Conservation (phyloP, 805 yeast species). For the Nakazawaea holstii region DNA sequence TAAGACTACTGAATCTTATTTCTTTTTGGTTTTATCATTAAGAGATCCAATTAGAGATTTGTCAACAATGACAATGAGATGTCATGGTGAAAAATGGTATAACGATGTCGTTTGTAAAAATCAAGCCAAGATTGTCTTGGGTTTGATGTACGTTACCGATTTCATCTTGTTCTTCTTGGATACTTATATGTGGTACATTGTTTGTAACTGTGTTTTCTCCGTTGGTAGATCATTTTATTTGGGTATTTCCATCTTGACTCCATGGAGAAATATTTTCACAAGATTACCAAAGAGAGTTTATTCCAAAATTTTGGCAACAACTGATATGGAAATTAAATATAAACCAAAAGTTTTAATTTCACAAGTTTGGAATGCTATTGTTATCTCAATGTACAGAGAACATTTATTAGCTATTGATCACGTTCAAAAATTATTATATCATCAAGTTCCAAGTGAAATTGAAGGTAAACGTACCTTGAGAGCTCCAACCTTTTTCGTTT, state of each 20-base stretch:
- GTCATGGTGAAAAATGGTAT: slow-evolving; percentile 94
- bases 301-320: slow-evolving; percentile 94
- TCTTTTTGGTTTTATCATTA: slow-evolving; percentile 79
- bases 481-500: slow-evolving; percentile 98
- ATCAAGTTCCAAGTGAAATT: slow-evolving; percentile 96
- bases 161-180: slow-evolving; percentile 95
- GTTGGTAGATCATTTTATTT: slow-evolving; percentile 97
- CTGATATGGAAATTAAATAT: slow-evolving; percentile 98
- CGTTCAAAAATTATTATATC: slow-evolving; percentile 94
- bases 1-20: slow-evolving; percentile 86
- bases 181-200: slow-evolving; percentile 98
- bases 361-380: slow-evolving; percentile 98
- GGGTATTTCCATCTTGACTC: slow-evolving; percentile 98
- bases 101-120: slow-evolving; percentile 69
- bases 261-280: slow-evolving; percentile 98
- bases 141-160: slow-evolving; percentile 90
- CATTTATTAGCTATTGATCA: slow-evolving; percentile 97
- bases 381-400: slow-evolving; percentile 99
- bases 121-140: slow-evolving; percentile 86
- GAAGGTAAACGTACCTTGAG: slow-evolving; percentile 98
- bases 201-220: slow-evolving; percentile 91
- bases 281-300: slow-evolving; percentile 98
- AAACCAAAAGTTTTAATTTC: slow-evolving; percentile 97
- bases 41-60: slow-evolving; percentile 93
- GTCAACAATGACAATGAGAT: slow-evolving; percentile 83